Conservation (phyloP, 2,329 filamentous ascomycete genomes). For the Fusarium devonianum region DNA sequence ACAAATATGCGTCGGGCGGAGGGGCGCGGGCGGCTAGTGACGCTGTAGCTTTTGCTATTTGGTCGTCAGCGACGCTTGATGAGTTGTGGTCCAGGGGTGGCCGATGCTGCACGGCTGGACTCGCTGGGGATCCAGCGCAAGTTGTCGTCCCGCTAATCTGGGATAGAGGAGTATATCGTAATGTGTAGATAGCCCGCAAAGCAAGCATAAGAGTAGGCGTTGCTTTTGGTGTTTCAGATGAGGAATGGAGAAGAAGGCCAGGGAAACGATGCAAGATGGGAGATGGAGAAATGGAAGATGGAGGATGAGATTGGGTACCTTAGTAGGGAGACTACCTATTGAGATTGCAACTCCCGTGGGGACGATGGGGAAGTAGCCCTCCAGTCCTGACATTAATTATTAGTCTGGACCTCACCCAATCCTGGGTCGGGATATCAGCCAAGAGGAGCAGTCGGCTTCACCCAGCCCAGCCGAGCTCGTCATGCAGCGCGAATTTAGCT, state of each 20-base stretch:
- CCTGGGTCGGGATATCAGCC: constrained; percentile 16
- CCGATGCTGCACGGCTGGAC: constrained; percentile 24
- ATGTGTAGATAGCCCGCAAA: background rate
- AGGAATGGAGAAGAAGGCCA: constrained; percentile 8
- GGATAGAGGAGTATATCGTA: background rate
- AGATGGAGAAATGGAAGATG: constrained; percentile 10
- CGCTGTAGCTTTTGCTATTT: constrained; percentile 7
- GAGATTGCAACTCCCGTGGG: constrained; percentile 17
- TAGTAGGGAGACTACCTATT: constrained; percentile 1
- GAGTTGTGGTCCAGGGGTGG: constrained; percentile 27
- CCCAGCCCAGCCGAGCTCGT: constrained; percentile 5
- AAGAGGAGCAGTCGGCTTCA: constrained; percentile 3
- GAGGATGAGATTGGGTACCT: constrained; percentile 9
- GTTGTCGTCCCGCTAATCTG: constrained; percentile 17
- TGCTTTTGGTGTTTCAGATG: constrained; percentile 22
- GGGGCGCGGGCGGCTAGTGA: constrained; percentile 27
- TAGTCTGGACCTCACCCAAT: constrained; percentile 28
- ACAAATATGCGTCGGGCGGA: constrained; percentile 11
- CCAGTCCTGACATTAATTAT: constrained; percentile 26
- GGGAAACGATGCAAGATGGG: background rate
- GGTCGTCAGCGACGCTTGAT: constrained; percentile 25
- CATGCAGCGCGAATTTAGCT: constrained; percentile 5
- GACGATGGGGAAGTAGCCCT: constrained; percentile 26
- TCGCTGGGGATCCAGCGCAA: background rate
- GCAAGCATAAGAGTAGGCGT: background rate